Evolutionary conservation across 306 rosid genomes (phyloP).

Genomic region (Medicago ruthenica): DNA sequence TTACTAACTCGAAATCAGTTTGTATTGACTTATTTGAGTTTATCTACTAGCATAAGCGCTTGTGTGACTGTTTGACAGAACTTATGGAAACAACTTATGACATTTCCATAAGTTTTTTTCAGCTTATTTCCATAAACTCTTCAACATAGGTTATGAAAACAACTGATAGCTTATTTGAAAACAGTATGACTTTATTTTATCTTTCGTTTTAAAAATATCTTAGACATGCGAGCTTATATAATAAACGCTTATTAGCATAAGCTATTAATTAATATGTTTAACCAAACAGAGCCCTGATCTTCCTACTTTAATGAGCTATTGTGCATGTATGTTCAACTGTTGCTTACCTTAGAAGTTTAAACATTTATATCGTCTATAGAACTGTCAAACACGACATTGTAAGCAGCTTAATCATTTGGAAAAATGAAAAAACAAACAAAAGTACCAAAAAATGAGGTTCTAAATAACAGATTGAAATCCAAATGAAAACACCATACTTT

Average conservation of each 20-base stretch:
- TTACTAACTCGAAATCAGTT: no score
- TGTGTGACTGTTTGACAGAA: not conserved
- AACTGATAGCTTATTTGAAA: not conserved
- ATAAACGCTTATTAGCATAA: no score
- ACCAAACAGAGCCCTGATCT: no score
- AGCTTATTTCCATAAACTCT: not conserved
- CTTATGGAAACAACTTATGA: not conserved
- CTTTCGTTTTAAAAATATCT: no score
- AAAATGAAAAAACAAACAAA: constrained; percentile 29
- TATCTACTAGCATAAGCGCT: not conserved
- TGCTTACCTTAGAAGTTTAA: not conserved
- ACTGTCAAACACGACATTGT: constrained; percentile 24
- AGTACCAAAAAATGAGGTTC: constrained; percentile 22
- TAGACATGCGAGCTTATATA: no score
- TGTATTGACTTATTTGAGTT: not conserved
- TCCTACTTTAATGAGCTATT: no score
- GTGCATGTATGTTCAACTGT: no score
- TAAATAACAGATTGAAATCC: no score
- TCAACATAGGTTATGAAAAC: not conserved
- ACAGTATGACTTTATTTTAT: not conserved
- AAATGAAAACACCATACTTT: constrained; percentile 61
- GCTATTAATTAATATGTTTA: no score
- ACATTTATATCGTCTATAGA: constrained; percentile 27
- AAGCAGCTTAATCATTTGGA: constrained; percentile 8
- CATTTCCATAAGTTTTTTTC: not conserved